These are phyloP conservation scores for Zygoascus meyerae DNA, from an alignment of 1,139 yeast species.

Conservation along the genomic window DNA sequence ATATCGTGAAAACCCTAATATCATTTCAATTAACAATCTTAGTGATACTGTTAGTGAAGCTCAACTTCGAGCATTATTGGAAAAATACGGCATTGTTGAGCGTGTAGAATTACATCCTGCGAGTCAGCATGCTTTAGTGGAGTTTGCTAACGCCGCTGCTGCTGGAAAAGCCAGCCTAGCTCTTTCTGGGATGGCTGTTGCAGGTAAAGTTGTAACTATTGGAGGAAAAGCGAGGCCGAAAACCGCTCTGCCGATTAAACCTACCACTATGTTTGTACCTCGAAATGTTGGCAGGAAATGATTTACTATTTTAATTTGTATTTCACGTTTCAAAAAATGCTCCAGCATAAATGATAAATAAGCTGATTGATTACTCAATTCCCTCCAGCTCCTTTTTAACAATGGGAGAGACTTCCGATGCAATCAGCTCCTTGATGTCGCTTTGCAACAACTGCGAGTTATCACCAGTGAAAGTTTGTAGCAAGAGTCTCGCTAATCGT, in stretches of 20 bases:
- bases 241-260: conserved; percentile 4
- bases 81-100: conserved; percentile 45
- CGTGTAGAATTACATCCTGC: conserved; percentile 46
- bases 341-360: no score
- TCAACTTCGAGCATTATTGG: conserved; percentile 33
- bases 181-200: conserved; percentile 38
- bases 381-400: conserved; percentile 21
- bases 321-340: no score
- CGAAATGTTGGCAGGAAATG: conserved; percentile 12
- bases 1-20: conserved; percentile 15
- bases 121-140: conserved; percentile 48
- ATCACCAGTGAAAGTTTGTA: conserved; percentile 14
- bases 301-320: not conserved
- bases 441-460: conserved; percentile 4
- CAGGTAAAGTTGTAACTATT: conserved; percentile 10
- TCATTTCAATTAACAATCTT: conserved; percentile 26
- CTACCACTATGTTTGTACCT: conserved; percentile 22
- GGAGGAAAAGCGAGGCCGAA: not conserved
- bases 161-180: conserved; percentile 56
- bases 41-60: conserved; percentile 26
- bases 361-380: not conserved
- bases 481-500: conserved; percentile 34
- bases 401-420: conserved; percentile 22
- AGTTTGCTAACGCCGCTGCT: conserved; percentile 42
- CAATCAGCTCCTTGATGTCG: conserved; percentile 13